Conservation (phyloP, 305 asterid species). For the Nicotiana rustica region DNA sequence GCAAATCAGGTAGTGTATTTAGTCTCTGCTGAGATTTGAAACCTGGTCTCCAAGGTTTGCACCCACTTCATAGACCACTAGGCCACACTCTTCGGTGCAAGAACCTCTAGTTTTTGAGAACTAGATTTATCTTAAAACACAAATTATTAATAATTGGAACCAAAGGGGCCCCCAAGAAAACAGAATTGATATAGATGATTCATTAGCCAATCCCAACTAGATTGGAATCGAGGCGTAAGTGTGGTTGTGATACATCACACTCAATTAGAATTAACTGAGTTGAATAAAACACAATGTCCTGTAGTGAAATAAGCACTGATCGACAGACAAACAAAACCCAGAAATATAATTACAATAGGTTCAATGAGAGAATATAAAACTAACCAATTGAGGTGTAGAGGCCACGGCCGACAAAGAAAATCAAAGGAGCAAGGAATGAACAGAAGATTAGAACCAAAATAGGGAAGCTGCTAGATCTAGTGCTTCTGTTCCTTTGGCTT, state of each 20-base stretch:
- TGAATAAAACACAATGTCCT: neutral
- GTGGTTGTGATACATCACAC: neutral
- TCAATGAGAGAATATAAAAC: conserved; percentile 36
- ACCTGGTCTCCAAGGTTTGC: no score
- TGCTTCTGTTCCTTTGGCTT: conserved; percentile 41
- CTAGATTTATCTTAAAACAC: neutral
- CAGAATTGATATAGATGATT: neutral
- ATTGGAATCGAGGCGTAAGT: neutral
- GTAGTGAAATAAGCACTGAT: neutral
- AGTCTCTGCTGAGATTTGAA: no score
- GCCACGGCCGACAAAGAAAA: conserved; percentile 64
- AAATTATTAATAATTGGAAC: neutral
- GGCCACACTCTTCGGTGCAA: no score
- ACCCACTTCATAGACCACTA: no score
- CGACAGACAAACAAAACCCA: neutral
- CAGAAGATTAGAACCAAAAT: conserved; percentile 52
- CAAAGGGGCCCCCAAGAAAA: neutral
- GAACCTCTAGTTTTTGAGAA: neutral
- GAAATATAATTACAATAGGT: neutral
- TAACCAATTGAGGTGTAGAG: conserved; percentile 58
- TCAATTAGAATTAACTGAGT: neutral
- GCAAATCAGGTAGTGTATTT: neutral
- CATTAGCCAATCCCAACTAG: neutral
- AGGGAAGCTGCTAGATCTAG: conserved; percentile 57
- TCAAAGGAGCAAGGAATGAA: conserved; percentile 60